Evolutionary conservation across 148 eudicot genomes (phyloP), one percentile per base, ranked within the genome.

Genomic region (Bassia scoparia): DNA sequence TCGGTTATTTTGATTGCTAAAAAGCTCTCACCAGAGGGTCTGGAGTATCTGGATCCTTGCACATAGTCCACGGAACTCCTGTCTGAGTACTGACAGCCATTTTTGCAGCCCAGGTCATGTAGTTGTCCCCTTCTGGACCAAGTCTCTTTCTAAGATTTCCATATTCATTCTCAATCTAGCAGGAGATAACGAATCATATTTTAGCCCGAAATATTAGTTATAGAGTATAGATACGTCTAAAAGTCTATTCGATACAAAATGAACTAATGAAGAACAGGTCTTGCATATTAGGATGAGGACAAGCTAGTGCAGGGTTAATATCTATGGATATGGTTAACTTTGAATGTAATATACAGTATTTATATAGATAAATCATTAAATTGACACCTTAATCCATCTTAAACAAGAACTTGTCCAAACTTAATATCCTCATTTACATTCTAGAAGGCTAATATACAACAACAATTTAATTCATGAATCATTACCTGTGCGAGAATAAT

Each of bases 11-110:
- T 8, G 5, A 68, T n/a, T 50, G 60, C 18, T 64, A 59, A 53
- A 71, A 66, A 20, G 31, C n/a, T n/a, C 82, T 81, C 79, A 95
- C 99, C 80, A 95, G 74, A 24, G 96, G 96, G 79, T 95, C 99
- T 0, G 99, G 99, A 69, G 97, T 90, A 71, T 86, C 97, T n/a
- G 86, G 86, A 82, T 95, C 89, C 80, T 88, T 91, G 86, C 99
- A 95, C 99, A 95, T 95, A 33, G 89, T 86, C 99, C 99, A 95
- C 0, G 99, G 99, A 61, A 95, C 99, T 16, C 99, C 99, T 2
- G 97, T 95, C 23, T 72, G 80, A 66, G 80, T 79, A 53, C 76
- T 87, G 49, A 89, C 79, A 2, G 96, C 99, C 99, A 95, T 91
- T 60, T 85, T 83, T 13, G 96, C 99, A 35, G 99, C 99, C n/a